Evolutionary conservation across 257 asterid species (phyloP).

Genomic region (Petunia secreta): DNA sequence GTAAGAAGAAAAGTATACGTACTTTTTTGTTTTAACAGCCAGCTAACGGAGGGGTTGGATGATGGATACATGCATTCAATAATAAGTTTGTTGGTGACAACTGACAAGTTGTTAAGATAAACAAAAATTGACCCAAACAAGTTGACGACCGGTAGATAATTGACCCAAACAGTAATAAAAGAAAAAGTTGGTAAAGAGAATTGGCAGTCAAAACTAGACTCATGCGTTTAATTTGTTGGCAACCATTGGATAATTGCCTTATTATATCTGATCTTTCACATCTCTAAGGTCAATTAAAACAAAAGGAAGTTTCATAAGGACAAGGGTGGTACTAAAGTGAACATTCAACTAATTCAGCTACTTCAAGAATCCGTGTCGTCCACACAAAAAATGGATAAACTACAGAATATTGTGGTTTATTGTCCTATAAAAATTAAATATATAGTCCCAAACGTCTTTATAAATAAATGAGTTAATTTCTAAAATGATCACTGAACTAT

Average conservation of each 20-base stretch:
- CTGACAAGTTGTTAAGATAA: not conserved
- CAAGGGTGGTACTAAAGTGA: too few species aligned
- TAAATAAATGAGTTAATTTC: too few species aligned
- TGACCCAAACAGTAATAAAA: not conserved
- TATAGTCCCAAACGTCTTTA: too few species aligned
- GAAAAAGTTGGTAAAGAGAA: not conserved
- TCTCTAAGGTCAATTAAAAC: too few species aligned
- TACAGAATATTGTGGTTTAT: too few species aligned
- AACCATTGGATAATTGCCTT: not conserved
- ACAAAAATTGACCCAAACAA: not conserved
- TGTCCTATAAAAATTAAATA: too few species aligned
- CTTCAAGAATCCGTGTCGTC: too few species aligned
- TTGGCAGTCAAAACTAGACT: not conserved
- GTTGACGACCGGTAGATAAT: too few species aligned
- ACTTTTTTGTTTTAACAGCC: not conserved
- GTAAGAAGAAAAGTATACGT: not conserved
- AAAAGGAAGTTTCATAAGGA: too few species aligned
- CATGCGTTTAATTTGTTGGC: not conserved
- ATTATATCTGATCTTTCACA: not conserved
- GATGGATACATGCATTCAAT: not conserved
- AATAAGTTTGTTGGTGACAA: not conserved
- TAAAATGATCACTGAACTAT: too few species aligned
- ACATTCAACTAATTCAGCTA: too few species aligned
- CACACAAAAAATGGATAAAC: too few species aligned
- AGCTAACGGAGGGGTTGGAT: not conserved